These are phyloP conservation scores for Aspergillus bridgeri DNA, from an alignment of 495 filamentous ascomycete species.

Conservation along the genomic window DNA sequence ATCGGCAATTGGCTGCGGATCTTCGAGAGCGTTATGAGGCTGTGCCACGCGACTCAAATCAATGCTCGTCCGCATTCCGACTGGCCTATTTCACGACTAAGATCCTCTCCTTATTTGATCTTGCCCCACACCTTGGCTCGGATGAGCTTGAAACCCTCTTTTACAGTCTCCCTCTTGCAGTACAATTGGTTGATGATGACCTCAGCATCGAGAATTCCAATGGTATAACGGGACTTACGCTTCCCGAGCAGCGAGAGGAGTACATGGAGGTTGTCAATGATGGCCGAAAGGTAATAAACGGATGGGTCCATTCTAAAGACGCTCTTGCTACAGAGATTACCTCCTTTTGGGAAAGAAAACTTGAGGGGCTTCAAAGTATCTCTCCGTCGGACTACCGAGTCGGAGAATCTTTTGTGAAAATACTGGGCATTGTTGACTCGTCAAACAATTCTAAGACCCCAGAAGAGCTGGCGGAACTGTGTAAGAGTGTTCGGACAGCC, in stretches of 20 bases:
- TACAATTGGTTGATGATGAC: constrained; percentile 62
- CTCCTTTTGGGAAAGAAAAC: constrained; percentile 35
- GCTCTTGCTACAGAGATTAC: constrained; percentile 25
- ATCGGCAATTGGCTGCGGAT: constrained; percentile 28
- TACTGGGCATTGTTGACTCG: constrained; percentile 30
- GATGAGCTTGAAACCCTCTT: constrained; percentile 39
- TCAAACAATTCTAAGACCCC: constrained; percentile 25
- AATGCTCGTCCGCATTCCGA: constrained; percentile 68
- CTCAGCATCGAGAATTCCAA: constrained; percentile 55
- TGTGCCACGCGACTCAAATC: constrained; percentile 57
- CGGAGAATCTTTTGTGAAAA: constrained; percentile 41
- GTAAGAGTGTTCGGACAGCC: constrained; percentile 33
- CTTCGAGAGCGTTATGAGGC: constrained; percentile 24
- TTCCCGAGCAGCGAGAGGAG: constrained; percentile 53
- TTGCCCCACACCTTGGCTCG: constrained; percentile 25
- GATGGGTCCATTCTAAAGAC: constrained; percentile 37
- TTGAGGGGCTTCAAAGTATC: constrained; percentile 29
- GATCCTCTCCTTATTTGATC: constrained; percentile 43
- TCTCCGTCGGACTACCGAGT: constrained; percentile 37
- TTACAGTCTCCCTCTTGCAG: constrained; percentile 48
- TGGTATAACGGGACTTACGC: constrained; percentile 47
- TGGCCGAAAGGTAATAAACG: constrained; percentile 50
- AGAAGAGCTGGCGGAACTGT: constrained; percentile 34
- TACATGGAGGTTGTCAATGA: constrained; percentile 58
- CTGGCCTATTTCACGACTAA: constrained; percentile 64